Base-by-base conservation (phyloP, 495 filamentous ascomycete genomes). In the Cercophora scortea region DNA sequence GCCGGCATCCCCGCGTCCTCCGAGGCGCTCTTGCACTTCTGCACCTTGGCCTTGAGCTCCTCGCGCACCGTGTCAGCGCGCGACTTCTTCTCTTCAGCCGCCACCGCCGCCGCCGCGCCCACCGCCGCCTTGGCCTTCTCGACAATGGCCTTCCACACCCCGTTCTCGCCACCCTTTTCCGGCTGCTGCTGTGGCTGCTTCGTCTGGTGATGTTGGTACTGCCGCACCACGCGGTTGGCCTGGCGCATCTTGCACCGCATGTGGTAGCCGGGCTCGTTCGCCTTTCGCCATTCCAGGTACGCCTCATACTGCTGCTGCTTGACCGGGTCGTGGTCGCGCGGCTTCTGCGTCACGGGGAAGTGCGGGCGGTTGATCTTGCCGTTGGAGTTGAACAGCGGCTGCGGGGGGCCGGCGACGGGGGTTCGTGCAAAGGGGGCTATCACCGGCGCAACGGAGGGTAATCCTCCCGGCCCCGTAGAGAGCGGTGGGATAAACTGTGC, bases 241-340 rank as follows among this genome's bases (percentile, higher is more conserved):
- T 75, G 72, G 5, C 72, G 67, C 47, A 68, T 63, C 55, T 66
- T 70, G 66, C 71, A 74, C 34, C 57, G 55, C 35, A 61, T 50
- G 32, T 73, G 70, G 43, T 71, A 75, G 0, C 55, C 53, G 4
- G 65, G 66, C 47, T 75, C 67, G 4, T 63, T 68, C 8, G 62
- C 62, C 35, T 73, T 71, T 43, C 61, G 64, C 50, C 59, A 60
- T 56, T 75, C 72, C 15, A 75, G 59, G 41, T 70, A 75, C 13
- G 60, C 55, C 56, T 75, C 72, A 51, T 73, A 75, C 35, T 59
- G 47, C 45, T 68, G 66, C 46, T 75, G 72, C 41, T 69, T 64
- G 44, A 66, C 54, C 18, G 65, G 63, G 47, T 68, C 61, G 35
- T 61, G 61, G 32, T 64, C 61, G 10, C 65, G 61, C 2, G 65